Conservation (phyloP, 73 alveolate genomes). For the Paramecium octaurelia region DNA sequence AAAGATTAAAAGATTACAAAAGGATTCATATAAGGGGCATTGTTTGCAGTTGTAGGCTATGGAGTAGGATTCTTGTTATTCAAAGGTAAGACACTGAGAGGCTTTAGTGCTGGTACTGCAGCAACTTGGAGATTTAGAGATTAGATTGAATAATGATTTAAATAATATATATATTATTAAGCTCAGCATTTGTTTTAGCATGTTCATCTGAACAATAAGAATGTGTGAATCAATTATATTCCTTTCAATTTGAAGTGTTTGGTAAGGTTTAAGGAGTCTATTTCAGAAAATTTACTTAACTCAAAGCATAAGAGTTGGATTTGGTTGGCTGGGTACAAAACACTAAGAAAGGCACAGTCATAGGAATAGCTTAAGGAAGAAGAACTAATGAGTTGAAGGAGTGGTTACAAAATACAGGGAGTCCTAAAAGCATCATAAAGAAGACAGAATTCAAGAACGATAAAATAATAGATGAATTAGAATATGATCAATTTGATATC, state of each 20-base stretch:
- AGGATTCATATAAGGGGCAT: background rate
- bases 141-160: constrained; percentile 10
- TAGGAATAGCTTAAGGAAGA: constrained; percentile 48
- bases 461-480: background rate
- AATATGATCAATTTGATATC: background rate
- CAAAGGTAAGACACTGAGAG: background rate
- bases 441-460: background rate
- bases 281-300: constrained; percentile 41
- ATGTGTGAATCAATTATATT: background rate
- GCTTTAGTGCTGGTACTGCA: constrained; percentile 14
- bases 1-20: constrained; percentile 16
- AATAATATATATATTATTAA: background rate
- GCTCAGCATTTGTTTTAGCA: background rate
- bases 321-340: constrained; percentile 54
- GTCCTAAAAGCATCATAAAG: background rate
- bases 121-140: constrained; percentile 39
- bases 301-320: constrained; percentile 47
- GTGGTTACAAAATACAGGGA: background rate
- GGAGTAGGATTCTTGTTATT: background rate
- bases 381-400: background rate
- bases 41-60: background rate
- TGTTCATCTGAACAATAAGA: background rate
- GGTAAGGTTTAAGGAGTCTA: constrained; percentile 59
- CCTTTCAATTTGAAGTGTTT: constrained; percentile 34
- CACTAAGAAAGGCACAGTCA: constrained; percentile 43